These are phyloP conservation scores for Physcomitrellopsis africana DNA, from an alignment of 225 moss, liverwort and hornwort species.

Conservation along the genomic window DNA sequence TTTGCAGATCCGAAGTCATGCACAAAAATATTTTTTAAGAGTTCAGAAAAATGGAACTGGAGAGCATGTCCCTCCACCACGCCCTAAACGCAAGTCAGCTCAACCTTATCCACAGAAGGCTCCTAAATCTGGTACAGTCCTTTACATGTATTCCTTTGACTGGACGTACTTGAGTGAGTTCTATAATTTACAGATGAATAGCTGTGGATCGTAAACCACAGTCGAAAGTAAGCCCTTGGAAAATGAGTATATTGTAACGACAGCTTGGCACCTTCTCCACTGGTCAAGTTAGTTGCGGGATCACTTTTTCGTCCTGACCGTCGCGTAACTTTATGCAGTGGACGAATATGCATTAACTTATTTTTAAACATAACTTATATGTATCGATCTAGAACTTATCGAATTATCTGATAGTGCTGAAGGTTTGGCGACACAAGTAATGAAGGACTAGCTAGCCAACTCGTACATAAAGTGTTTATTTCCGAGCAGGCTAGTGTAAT, in stretches of 20 bases:
- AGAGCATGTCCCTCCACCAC: conserved; percentile 97
- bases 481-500: neutral
- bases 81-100: conserved; percentile 94
- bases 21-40: conserved; percentile 97
- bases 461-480: neutral
- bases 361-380: neutral
- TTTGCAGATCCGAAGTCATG: conserved; percentile 90
- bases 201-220: neutral
- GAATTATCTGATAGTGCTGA: neutral
- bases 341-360: neutral
- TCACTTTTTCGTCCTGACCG: neutral
- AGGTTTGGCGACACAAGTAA: neutral
- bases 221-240: no score
- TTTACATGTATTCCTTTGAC: neutral
- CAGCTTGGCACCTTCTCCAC: neutral
- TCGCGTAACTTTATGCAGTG: rapidly evolving
- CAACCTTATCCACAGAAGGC: conserved; percentile 99
- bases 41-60: conserved; percentile 99
- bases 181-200: neutral
- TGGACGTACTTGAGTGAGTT: neutral
- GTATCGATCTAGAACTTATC: neutral
- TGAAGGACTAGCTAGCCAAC: neutral
- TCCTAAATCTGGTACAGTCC: conserved; percentile 69
- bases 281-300: neutral
- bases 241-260: no score